Evolutionary conservation across 2,329 filamentous ascomycete genomes (phyloP).

Genomic region (Metarhizium anisopliae): DNA sequence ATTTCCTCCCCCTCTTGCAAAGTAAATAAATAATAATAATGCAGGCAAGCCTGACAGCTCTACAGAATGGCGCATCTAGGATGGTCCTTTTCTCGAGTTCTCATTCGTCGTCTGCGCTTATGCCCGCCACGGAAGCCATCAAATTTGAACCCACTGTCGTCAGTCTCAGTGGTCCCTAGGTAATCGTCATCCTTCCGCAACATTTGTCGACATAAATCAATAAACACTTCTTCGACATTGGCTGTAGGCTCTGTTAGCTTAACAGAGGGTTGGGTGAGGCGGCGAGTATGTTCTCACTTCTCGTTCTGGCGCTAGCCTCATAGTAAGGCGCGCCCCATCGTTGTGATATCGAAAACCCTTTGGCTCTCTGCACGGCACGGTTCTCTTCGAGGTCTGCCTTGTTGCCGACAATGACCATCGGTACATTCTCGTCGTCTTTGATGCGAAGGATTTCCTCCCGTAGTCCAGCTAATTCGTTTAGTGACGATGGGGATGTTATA

Average conservation of each 20-base stretch:
- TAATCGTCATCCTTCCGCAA: slow-evolving; percentile 58
- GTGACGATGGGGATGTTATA: slow-evolving; percentile 77
- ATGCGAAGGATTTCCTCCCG: slow-evolving; percentile 86
- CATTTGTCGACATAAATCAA: slow-evolving; percentile 77
- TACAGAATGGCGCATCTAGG: slow-evolving; percentile 33
- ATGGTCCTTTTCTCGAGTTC: slow-evolving; percentile 22
- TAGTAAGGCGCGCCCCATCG: slow-evolving; percentile 87
- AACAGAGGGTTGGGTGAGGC: not conserved
- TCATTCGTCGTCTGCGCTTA: slow-evolving; percentile 20
- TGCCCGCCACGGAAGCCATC: slow-evolving; percentile 22
- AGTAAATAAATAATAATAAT: not conserved
- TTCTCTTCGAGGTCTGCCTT: slow-evolving; percentile 87
- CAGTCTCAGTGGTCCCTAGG: slow-evolving; percentile 22
- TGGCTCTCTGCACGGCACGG: slow-evolving; percentile 65
- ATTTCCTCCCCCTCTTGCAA: not conserved
- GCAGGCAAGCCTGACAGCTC: not conserved
- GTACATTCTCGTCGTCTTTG: slow-evolving; percentile 77
- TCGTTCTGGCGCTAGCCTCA: slow-evolving; percentile 74
- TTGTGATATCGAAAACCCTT: slow-evolving; percentile 78
- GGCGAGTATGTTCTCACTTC: slow-evolving; percentile 39
- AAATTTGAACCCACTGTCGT: slow-evolving; percentile 31
- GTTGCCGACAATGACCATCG: slow-evolving; percentile 86
- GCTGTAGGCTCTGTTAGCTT: slow-evolving; percentile 27
- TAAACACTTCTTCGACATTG: slow-evolving; percentile 86
- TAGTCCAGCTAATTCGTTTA: slow-evolving; percentile 70